Conservation (phyloP, 2,329 filamentous ascomycete species). For the Stachybotrys echinatus region DNA sequence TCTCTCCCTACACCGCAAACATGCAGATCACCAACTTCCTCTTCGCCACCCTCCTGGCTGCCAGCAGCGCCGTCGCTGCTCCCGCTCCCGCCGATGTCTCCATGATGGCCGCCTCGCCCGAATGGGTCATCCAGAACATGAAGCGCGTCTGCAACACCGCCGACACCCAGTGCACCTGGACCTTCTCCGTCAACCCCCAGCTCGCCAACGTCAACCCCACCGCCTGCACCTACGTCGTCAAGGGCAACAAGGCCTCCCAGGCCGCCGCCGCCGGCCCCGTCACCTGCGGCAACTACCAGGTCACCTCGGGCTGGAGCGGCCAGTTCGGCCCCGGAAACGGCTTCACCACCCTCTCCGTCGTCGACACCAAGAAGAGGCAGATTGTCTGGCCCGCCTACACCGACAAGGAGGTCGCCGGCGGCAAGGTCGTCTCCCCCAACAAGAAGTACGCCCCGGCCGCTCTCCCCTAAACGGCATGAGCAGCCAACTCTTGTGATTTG, state of each 20-base stretch:
- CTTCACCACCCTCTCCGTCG: slow-evolving; percentile 49
- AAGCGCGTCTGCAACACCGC: slow-evolving; percentile 32
- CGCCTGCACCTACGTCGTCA: slow-evolving; percentile 21
- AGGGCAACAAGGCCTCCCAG: slow-evolving; percentile 24
- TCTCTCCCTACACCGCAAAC: background rate
- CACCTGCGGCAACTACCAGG: slow-evolving; percentile 42
- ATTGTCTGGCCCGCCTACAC: slow-evolving; percentile 50
- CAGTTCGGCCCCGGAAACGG: slow-evolving; percentile 46
- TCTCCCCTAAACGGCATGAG: background rate
- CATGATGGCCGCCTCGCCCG: slow-evolving; percentile 32
- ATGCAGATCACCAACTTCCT: slow-evolving; percentile 2
- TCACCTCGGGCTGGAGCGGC: slow-evolving; percentile 51
- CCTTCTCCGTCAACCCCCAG: slow-evolving; percentile 39
- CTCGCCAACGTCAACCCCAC: slow-evolving; percentile 23
- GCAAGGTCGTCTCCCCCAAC: slow-evolving; percentile 41
- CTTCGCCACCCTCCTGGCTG: background rate
- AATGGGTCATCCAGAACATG: slow-evolving; percentile 37
- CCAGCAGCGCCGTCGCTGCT: slow-evolving; percentile 26
- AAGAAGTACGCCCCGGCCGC: slow-evolving; percentile 35
- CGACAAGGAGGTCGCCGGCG: slow-evolving; percentile 41
- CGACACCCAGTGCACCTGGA: slow-evolving; percentile 37
- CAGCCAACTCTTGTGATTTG: no score
- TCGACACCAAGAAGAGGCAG: slow-evolving; percentile 32
- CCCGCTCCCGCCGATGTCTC: slow-evolving; percentile 25
- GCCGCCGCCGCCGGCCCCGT: slow-evolving; percentile 30